Conservation (phyloP, 1,284 basidiomycete species). For the Cryptococcus neoformans region DNA sequence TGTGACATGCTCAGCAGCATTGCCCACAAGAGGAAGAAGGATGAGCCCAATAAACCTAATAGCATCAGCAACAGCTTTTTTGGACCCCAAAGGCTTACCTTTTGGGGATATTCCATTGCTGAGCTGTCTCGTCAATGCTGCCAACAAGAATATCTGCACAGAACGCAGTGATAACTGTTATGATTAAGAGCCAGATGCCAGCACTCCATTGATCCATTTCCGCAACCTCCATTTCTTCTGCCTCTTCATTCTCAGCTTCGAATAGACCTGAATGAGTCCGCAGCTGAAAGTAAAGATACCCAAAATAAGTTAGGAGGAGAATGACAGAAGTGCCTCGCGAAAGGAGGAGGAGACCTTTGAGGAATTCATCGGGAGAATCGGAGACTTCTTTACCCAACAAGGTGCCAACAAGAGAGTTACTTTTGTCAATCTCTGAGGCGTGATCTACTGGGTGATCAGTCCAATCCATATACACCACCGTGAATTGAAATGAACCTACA, state of each 20-base stretch:
- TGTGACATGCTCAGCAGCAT: slow-evolving; percentile 65
- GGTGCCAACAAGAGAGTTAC: slow-evolving; percentile 3
- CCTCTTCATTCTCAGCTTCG: slow-evolving; percentile 51
- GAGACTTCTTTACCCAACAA: slow-evolving; percentile 26
- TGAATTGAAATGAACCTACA: slow-evolving; percentile 51
- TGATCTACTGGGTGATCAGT: slow-evolving; percentile 24
- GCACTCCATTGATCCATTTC: slow-evolving; percentile 70
- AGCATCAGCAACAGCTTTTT: slow-evolving; percentile 1
- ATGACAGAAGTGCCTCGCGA: slow-evolving; percentile 81
- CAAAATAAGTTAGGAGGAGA: slow-evolving; percentile 74
- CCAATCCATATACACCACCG: background rate
- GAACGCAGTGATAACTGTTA: slow-evolving; percentile 79
- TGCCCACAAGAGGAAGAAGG: slow-evolving; percentile 56
- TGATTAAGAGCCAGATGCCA: slow-evolving; percentile 54
- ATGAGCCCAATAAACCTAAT: slow-evolving; percentile 51
- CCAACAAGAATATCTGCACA: slow-evolving; percentile 71
- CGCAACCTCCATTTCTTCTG: slow-evolving; percentile 57
- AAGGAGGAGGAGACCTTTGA: slow-evolving; percentile 65
- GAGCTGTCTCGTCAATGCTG: slow-evolving; percentile 84
- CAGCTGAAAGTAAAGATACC: slow-evolving; percentile 63
- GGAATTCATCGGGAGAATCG: slow-evolving; percentile 40
- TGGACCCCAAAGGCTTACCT: slow-evolving; percentile 30
- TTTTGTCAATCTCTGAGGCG: slow-evolving; percentile 7
- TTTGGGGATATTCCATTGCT: slow-evolving; percentile 75
- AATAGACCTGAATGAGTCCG: slow-evolving; percentile 56